phyloP scores from a whole-genome alignment of 768 basidiomycete species.

The Lactarius vividus region DNA sequence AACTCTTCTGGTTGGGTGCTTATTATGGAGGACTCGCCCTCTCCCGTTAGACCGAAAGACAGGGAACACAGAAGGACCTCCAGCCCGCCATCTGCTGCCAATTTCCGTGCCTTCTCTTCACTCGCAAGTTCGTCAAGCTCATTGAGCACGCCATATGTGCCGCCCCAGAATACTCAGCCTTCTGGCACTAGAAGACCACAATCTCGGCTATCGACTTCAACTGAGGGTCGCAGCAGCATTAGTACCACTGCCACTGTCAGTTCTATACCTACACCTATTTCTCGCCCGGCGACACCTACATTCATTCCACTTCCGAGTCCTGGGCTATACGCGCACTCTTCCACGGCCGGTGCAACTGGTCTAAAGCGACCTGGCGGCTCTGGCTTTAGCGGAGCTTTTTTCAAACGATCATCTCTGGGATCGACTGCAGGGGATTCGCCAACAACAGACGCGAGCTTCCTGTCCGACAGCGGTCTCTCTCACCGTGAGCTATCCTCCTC shows the following conservation, averaged over 20 bases:
- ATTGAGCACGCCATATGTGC: conserved; percentile 42
- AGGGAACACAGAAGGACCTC: conserved; percentile 39
- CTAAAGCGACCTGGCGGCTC: conserved; percentile 63
- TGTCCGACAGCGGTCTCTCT: conserved; percentile 23
- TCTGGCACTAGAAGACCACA: conserved; percentile 60
- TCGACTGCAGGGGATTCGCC: conserved; percentile 40
- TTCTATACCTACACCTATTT: conserved; percentile 62
- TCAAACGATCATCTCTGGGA: conserved; percentile 62
- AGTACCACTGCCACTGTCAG: conserved; percentile 56
- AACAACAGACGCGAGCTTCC: conserved; percentile 25
- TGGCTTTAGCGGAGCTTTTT: conserved; percentile 37
- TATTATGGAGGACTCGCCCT: conserved; percentile 85
- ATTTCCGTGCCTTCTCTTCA: conserved; percentile 49
- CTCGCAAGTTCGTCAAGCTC: conserved; percentile 47
- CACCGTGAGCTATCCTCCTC: conserved; percentile 13
- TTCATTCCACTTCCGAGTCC: conserved; percentile 68
- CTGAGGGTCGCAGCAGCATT: conserved; percentile 40
- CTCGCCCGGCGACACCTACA: conserved; percentile 74
- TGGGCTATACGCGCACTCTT: conserved; percentile 42
- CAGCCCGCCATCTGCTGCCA: conserved; percentile 57
- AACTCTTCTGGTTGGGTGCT: conserved; percentile 84
- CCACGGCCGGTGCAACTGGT: conserved; percentile 39
- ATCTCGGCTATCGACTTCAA: conserved; percentile 69
- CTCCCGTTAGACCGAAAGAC: conserved; percentile 60
- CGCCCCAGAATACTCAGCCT: conserved; percentile 43